These are phyloP conservation scores for Psophocarpus tetragonolobus DNA, from an alignment of 306 rosid genomes.

Conservation along the genomic window DNA sequence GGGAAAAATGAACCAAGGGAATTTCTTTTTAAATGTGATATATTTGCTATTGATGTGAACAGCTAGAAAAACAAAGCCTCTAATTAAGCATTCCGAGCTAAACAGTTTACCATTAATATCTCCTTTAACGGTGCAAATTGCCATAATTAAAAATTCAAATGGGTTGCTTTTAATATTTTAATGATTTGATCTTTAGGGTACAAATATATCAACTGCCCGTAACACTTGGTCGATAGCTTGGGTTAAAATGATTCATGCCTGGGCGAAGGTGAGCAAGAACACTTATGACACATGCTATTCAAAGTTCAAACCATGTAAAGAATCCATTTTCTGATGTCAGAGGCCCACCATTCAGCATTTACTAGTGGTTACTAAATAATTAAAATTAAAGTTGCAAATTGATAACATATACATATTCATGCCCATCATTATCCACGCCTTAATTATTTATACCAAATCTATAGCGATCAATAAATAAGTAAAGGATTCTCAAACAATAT, in stretches of 20 bases:
- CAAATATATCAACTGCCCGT: not conserved
- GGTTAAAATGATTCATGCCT: constrained; percentile 27
- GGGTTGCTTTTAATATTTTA: constrained; percentile 26
- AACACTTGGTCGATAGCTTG: constrained; percentile 4
- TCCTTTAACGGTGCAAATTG: constrained; percentile 12
- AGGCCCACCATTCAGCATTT: not conserved
- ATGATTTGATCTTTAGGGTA: constrained; percentile 17
- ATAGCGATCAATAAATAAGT: not conserved
- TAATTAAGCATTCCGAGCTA: not conserved
- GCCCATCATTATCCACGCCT: constrained; percentile 15
- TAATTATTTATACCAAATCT: constrained; percentile 16
- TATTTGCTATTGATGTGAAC: not conserved
- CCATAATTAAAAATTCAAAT: constrained; percentile 32
- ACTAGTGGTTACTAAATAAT: constrained; percentile 1
- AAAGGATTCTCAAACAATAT: not conserved
- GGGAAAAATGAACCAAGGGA: not conserved
- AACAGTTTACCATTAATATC: constrained; percentile 21
- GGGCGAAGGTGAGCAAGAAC: constrained; percentile 29
- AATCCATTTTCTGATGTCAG: not conserved
- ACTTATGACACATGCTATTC: constrained; percentile 10
- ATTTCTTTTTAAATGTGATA: not conserved
- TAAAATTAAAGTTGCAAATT: not conserved
- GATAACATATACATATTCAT: not conserved
- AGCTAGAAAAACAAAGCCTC: constrained; percentile 6
- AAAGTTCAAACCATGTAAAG: constrained; percentile 1